Conservation (phyloP, 2,329 filamentous ascomycete genomes). For the Colletotrichum filicis region DNA sequence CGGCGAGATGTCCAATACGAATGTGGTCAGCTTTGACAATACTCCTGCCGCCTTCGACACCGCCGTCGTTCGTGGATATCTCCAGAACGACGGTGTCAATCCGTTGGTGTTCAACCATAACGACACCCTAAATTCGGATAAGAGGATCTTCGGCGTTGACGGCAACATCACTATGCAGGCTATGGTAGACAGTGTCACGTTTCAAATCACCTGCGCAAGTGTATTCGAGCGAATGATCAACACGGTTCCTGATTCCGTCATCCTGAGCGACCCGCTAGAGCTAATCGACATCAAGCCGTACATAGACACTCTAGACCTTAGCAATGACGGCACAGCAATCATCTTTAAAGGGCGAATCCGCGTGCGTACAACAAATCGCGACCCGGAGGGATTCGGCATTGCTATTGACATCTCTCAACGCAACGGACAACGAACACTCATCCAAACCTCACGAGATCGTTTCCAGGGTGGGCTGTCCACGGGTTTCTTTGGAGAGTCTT, state of each 20-base stretch:
- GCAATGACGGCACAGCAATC: slow-evolving; percentile 35
- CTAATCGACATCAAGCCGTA: slow-evolving; percentile 47
- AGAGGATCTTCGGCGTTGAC: slow-evolving; percentile 55
- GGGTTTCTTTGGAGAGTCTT: too few species aligned
- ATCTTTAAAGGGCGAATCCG: too few species aligned
- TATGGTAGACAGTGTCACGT: slow-evolving; percentile 47
- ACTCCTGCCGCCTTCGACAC: slow-evolving; percentile 59
- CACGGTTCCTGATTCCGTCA: slow-evolving; percentile 44
- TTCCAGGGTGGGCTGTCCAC: too few species aligned
- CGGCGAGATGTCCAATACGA: slow-evolving; percentile 29
- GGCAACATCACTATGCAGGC: slow-evolving; percentile 55
- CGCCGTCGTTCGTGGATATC: slow-evolving; percentile 53
- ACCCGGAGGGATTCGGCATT: too few species aligned
- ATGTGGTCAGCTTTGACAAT: slow-evolving; percentile 49
- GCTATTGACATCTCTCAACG: too few species aligned
- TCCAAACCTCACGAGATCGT: too few species aligned
- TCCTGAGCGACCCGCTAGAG: slow-evolving; percentile 42
- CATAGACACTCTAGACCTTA: slow-evolving; percentile 40
- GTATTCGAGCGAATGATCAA: slow-evolving; percentile 48
- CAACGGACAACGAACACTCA: too few species aligned
- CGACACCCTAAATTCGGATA: slow-evolving; percentile 52
- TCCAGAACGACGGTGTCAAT: slow-evolving; percentile 53
- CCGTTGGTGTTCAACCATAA: slow-evolving; percentile 53
- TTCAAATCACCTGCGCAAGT: slow-evolving; percentile 43
- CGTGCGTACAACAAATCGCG: too few species aligned